Conservation (phyloP, 2,329 filamentous ascomycete genomes). For the Atkinsonella texensis region DNA sequence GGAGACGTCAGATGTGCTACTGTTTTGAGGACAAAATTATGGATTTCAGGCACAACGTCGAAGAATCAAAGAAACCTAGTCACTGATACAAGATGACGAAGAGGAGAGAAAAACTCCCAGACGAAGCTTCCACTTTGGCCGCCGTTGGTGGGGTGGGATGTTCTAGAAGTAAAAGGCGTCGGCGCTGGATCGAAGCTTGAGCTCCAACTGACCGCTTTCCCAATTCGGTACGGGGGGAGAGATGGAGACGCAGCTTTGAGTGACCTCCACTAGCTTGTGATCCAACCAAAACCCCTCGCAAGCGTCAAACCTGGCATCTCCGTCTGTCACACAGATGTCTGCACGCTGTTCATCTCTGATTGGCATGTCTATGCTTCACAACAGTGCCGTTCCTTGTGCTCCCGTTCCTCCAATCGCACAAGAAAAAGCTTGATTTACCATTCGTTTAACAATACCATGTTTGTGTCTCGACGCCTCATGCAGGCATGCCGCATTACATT, state of each 20-base stretch:
- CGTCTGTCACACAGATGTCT: background rate
- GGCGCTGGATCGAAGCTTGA: background rate
- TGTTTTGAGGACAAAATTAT: background rate
- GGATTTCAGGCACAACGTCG: background rate
- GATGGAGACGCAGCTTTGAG: background rate
- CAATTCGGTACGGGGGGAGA: conserved; percentile 18
- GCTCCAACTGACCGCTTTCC: conserved; percentile 22
- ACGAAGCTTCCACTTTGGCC: background rate
- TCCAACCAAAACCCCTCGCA: background rate
- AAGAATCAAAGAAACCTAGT: background rate
- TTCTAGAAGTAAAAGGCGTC: conserved; percentile 24
- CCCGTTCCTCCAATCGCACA: background rate
- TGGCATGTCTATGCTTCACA: background rate
- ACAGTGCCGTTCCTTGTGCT: background rate
- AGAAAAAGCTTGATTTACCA: background rate
- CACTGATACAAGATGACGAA: background rate
- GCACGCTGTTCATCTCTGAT: background rate
- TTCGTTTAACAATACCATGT: conserved; percentile 29
- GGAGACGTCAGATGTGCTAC: background rate
- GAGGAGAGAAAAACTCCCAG: background rate
- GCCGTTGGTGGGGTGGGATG: conserved; percentile 23
- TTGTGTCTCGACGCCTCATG: conserved; percentile 34
- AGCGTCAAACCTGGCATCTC: background rate
- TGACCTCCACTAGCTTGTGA: background rate
- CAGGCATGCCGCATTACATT: conserved; percentile 56